Evolutionary conservation across 1,284 basidiomycete species (phyloP).

Genomic region (Leccinum fallax): DNA sequence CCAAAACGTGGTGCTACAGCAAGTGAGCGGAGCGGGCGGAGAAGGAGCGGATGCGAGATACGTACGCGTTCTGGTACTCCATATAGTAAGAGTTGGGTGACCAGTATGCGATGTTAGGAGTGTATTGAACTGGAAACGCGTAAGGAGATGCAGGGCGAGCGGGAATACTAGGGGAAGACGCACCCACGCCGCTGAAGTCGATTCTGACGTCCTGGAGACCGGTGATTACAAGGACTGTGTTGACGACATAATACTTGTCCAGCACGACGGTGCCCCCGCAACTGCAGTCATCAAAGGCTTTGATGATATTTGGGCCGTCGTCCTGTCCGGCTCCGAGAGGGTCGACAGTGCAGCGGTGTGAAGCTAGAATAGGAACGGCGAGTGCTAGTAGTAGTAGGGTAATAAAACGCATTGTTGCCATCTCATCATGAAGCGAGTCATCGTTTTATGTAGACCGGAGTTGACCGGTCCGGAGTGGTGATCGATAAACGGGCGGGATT

Average conservation of each 20-base stretch:
- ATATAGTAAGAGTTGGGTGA: slow-evolving; percentile 42
- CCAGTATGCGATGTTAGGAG: slow-evolving; percentile 52
- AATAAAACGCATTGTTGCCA: slow-evolving; percentile 2
- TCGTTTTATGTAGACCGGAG: not conserved
- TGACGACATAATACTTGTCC: slow-evolving; percentile 41
- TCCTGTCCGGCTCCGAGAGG: not conserved
- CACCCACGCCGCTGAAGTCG: not conserved
- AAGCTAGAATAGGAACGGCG: not conserved
- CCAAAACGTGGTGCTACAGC: slow-evolving; percentile 47
- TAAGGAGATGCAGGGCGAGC: not conserved
- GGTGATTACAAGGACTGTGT: not conserved
- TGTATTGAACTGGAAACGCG: slow-evolving; percentile 7
- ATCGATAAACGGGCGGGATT: slow-evolving; percentile 24
- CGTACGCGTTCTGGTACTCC: slow-evolving; percentile 44
- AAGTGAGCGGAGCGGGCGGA: slow-evolving; percentile 9
- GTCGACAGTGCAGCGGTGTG: slow-evolving; percentile 13
- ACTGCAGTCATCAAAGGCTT: not conserved
- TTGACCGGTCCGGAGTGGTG: not conserved
- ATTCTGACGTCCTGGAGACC: not conserved
- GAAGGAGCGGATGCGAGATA: not conserved
- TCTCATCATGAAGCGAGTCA: no score
- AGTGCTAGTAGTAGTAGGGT: slow-evolving; percentile 6
- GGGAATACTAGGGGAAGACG: not conserved
- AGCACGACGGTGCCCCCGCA: slow-evolving; percentile 33
- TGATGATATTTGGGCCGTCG: slow-evolving; percentile 18